A percentile compares a stretch with the other conserved stretches of the same genome.
Conservation (phyloP, 2,329 filamentous ascomycete species). For the Lasiodiplodia theobromae region DNA sequence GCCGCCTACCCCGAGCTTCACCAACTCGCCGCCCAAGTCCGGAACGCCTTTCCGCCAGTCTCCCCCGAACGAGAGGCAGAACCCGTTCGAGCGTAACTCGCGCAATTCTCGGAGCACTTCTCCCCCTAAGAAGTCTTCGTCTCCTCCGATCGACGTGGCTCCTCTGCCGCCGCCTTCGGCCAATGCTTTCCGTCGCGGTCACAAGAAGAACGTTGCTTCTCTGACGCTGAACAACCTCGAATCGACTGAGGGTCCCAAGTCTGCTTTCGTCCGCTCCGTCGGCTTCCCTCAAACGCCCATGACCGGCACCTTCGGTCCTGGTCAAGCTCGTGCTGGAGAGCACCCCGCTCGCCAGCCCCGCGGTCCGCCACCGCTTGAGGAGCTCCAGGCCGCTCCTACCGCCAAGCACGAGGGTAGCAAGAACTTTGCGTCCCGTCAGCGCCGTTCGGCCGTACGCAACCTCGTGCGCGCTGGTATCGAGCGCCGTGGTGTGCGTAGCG, state of each 20-base stretch:
- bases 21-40: constrained; percentile 46
- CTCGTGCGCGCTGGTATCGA: constrained; percentile 88
- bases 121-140: constrained; percentile 68
- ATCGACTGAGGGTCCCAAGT: constrained; percentile 71
- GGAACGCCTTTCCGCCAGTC: constrained; percentile 74
- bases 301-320: constrained; percentile 88
- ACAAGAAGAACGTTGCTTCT: constrained; percentile 84
- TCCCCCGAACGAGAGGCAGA: constrained; percentile 68
- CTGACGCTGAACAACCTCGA: constrained; percentile 67
- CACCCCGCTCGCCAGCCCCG: constrained; percentile 93
- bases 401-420: constrained; percentile 93
- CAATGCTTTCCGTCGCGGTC: constrained; percentile 89
- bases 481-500: constrained; percentile 74
- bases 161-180: constrained; percentile 87
- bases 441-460: constrained; percentile 89
- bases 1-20: constrained; percentile 52
- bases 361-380: constrained; percentile 88
- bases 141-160: constrained; percentile 71
- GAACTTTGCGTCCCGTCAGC: constrained; percentile 94
- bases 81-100: constrained; percentile 50
- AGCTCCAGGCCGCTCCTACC: constrained; percentile 87
- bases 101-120: constrained; percentile 66
- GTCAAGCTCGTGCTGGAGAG: constrained; percentile 90
- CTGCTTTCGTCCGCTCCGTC: constrained; percentile 60
- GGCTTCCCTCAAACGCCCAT: constrained; percentile 80